A percentile compares a stretch with the other conserved stretches of the same genome.
Conservation (phyloP, 2,329 filamentous ascomycete species). For the Colletotrichum musae region DNA sequence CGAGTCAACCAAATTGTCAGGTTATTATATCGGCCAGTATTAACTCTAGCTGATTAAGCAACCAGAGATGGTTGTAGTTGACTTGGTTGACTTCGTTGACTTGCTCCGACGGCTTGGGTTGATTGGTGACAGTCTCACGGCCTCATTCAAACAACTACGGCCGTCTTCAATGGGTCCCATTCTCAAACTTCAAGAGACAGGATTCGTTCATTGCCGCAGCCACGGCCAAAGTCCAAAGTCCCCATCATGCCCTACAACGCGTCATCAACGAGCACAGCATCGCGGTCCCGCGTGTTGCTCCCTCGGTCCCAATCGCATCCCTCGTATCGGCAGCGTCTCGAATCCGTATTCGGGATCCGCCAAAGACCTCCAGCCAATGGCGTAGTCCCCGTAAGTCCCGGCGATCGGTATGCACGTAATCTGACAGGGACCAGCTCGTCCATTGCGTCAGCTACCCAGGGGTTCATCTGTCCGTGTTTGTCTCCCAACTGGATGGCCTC, state of each 20-base stretch:
- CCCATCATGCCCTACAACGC: too few relatives aligned
- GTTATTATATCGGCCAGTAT: not conserved
- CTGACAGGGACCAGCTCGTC: slow-evolving; percentile 20
- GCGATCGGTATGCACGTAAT: slow-evolving; percentile 20
- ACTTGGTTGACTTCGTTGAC: not conserved
- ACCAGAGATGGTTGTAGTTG: not conserved
- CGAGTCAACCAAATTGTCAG: not conserved
- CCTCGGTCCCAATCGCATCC: not conserved
- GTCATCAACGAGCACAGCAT: too few relatives aligned
- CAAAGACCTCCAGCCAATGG: not conserved
- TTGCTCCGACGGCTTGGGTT: not conserved
- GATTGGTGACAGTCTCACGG: not conserved
- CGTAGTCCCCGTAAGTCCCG: too few relatives aligned
- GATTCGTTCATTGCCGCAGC: too few relatives aligned
- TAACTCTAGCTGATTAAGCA: not conserved
- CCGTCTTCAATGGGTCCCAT: too few relatives aligned
- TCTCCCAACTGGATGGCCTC: not conserved
- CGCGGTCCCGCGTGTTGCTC: not conserved
- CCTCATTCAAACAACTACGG: too few relatives aligned
- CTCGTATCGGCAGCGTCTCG: not conserved
- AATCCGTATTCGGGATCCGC: slow-evolving; percentile 18
- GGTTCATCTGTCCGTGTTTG: not conserved
- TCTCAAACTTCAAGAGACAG: too few relatives aligned
- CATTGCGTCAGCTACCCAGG: not conserved
- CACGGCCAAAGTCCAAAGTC: too few relatives aligned